These are phyloP conservation scores for Lavandula angustifolia DNA, from an alignment of 257 asterid genomes.

Conservation along the genomic window DNA sequence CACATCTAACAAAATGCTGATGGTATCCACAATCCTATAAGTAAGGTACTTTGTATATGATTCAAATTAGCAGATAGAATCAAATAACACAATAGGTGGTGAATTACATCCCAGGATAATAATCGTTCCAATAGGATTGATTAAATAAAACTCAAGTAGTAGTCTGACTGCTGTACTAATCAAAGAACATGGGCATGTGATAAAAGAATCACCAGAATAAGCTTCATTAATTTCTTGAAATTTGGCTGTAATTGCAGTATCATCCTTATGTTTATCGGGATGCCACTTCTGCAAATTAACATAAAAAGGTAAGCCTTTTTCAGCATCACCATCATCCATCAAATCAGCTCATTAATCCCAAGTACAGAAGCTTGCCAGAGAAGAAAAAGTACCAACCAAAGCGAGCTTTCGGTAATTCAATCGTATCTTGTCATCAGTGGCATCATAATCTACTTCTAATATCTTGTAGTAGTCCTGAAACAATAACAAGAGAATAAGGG, in stretches of 20 bases:
- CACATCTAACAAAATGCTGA: not conserved
- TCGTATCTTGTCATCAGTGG: conserved; percentile 65
- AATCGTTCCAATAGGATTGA: not conserved
- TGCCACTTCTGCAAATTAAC: conserved; percentile 67
- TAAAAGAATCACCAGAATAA: conserved; percentile 47
- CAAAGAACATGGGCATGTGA: not conserved
- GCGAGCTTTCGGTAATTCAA: conserved; percentile 65
- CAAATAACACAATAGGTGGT: conserved; percentile 6
- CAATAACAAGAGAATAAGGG: not conserved
- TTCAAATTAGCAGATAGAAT: conserved; percentile 16
- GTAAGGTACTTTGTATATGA: too few species aligned
- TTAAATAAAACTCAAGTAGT: not conserved
- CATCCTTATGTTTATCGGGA: conserved; percentile 68
- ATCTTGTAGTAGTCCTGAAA: conserved; percentile 67
- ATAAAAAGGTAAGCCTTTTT: conserved; percentile 21
- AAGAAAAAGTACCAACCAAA: conserved; percentile 50
- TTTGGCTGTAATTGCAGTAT: conserved; percentile 50
- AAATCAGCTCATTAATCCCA: not conserved
- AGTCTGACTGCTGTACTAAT: not conserved
- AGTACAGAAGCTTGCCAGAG: conserved; percentile 13
- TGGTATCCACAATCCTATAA: conserved; percentile 6
- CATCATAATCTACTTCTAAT: conserved; percentile 68
- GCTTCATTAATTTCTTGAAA: conserved; percentile 75
- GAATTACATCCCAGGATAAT: too few species aligned
- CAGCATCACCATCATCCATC: conserved; percentile 15